phyloP scores from a whole-genome alignment of 1,139 yeast genomes.

The Suhomyces coccinellae region DNA sequence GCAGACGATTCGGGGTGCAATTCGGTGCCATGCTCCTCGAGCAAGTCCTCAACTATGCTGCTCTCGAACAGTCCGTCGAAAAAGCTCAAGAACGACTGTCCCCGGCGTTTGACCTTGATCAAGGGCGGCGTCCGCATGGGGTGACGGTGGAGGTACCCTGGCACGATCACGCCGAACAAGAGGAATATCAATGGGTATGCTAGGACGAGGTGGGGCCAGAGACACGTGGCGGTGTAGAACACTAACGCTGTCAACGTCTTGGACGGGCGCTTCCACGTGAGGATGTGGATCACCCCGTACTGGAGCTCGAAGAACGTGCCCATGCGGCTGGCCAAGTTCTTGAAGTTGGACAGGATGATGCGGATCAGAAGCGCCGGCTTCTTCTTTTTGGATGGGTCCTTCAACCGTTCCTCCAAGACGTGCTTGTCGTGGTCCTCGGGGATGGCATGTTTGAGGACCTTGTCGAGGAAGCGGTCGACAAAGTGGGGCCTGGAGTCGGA shows the following conservation, averaged over 20 bases:
- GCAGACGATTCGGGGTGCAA: conserved; percentile 13
- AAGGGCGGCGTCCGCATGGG: conserved; percentile 53
- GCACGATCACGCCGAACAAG: conserved; percentile 61
- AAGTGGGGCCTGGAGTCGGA: conserved; percentile 41
- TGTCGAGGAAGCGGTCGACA: conserved; percentile 57
- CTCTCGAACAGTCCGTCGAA: conserved; percentile 45
- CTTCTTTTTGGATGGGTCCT: conserved; percentile 45
- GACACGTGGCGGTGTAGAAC: conserved; percentile 57
- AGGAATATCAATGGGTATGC: conserved; percentile 63
- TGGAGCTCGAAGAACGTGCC: conserved; percentile 55
- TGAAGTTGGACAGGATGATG: conserved; percentile 50
- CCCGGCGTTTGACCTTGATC: conserved; percentile 49
- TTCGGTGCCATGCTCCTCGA: conserved; percentile 24
- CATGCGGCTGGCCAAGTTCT: conserved; percentile 53
- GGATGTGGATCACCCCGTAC: conserved; percentile 52
- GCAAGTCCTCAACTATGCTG: conserved; percentile 39
- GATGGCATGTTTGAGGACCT: conserved; percentile 47
- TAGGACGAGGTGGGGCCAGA: conserved; percentile 70
- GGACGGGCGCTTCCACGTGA: conserved; percentile 65
- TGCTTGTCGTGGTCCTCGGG: conserved; percentile 52
- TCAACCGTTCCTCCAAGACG: conserved; percentile 41
- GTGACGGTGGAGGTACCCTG: conserved; percentile 71
- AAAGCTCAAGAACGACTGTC: conserved; percentile 55
- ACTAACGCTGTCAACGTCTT: conserved; percentile 55
- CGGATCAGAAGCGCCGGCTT: conserved; percentile 54